A percentile compares a stretch with the other conserved stretches of the same genome.
Evolutionary conservation across 768 basidiomycete species (phyloP).

Genomic region (Lactarius deliciosus): DNA sequence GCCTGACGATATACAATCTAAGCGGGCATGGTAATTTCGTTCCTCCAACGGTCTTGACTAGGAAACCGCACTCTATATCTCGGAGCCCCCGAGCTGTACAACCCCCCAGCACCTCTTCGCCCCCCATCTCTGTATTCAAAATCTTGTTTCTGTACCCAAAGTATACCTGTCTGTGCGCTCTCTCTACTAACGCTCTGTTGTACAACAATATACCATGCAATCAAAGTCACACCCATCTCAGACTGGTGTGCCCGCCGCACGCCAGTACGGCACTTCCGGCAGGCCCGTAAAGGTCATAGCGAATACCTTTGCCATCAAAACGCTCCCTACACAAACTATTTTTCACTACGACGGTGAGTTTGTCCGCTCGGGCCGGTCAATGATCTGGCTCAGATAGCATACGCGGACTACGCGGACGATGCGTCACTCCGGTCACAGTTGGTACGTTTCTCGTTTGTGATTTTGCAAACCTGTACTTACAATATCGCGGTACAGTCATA

Average conservation of each 20-base stretch:
- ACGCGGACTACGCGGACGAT: background rate
- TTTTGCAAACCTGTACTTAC: background rate
- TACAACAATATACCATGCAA: conserved; percentile 22
- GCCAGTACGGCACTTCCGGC: conserved; percentile 21
- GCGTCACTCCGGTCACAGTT: conserved; percentile 10
- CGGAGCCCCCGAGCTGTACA: background rate
- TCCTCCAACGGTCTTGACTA: background rate
- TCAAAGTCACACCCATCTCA: background rate
- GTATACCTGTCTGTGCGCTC: background rate
- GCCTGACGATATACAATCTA: background rate
- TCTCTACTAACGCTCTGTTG: background rate
- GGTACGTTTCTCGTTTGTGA: conserved; percentile 15
- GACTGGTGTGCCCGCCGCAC: background rate
- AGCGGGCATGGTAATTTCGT: background rate
- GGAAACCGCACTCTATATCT: background rate
- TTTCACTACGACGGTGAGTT: conserved; percentile 25
- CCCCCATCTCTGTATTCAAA: background rate
- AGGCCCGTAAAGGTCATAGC: conserved; percentile 19
- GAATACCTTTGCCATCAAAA: conserved; percentile 22
- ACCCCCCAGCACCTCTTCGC: background rate
- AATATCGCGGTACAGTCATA: conserved; percentile 1
- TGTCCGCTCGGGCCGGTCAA: background rate
- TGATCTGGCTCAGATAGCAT: background rate
- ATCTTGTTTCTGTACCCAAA: conserved; percentile 7
- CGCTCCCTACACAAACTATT: conserved; percentile 22